Evolutionary conservation across 2,329 filamentous ascomycete genomes (phyloP).

Genomic region (Aspergillus sp.): DNA sequence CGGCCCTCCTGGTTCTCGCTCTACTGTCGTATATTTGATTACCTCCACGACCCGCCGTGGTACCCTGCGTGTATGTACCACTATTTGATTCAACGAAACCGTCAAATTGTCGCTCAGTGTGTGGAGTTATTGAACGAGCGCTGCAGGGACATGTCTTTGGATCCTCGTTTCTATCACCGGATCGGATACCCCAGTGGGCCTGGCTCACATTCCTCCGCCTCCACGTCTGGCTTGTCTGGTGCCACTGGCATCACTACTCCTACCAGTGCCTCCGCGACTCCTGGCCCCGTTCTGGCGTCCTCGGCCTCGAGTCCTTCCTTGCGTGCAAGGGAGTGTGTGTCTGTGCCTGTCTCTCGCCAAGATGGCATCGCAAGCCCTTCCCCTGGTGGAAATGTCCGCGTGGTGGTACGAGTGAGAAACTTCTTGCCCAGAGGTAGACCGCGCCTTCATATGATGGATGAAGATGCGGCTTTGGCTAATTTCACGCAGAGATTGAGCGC

Average conservation of each 20-base stretch:
- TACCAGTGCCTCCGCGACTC: slow-evolving; percentile 28
- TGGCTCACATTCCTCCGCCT: slow-evolving; percentile 26
- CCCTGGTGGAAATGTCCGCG: slow-evolving; percentile 65
- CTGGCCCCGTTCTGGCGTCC: slow-evolving; percentile 38
- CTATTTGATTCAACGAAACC: slow-evolving; percentile 28
- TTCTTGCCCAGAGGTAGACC: slow-evolving; percentile 65
- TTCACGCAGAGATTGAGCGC: slow-evolving; percentile 61
- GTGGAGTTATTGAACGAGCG: slow-evolving; percentile 30
- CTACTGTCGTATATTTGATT: too few relatives aligned
- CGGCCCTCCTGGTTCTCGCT: too few relatives aligned
- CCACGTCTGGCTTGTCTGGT: slow-evolving; percentile 23
- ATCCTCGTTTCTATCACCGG: slow-evolving; percentile 32
- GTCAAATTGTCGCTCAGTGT: slow-evolving; percentile 30
- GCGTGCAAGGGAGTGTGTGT: slow-evolving; percentile 60
- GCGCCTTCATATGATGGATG: slow-evolving; percentile 2
- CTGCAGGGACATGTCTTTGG: slow-evolving; percentile 32
- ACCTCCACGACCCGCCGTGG: too few relatives aligned
- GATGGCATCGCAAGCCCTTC: slow-evolving; percentile 39
- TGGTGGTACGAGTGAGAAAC: slow-evolving; percentile 70
- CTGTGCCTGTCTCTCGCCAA: slow-evolving; percentile 44
- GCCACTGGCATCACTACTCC: slow-evolving; percentile 28
- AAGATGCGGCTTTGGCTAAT: slow-evolving; percentile 1
- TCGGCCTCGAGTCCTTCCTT: slow-evolving; percentile 71
- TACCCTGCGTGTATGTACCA: slow-evolving; percentile 33
- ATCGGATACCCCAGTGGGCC: slow-evolving; percentile 19